phyloP scores from a whole-genome alignment of 129 eudicot species.

The Gnaphalium uliginosum region DNA sequence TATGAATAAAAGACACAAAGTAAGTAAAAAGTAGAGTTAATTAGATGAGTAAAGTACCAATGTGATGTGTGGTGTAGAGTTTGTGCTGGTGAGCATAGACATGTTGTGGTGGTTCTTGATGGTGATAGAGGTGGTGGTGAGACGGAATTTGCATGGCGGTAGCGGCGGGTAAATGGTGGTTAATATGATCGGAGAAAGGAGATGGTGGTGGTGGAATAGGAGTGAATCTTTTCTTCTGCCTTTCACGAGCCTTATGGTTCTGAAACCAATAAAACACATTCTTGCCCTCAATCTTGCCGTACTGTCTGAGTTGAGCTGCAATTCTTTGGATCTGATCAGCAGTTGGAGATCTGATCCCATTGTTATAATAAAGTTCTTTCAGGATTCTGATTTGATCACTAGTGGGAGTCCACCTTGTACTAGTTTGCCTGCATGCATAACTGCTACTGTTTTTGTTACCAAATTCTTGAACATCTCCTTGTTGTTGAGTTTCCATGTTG shows the following conservation, averaged over 20 bases:
- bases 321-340: constrained; percentile 95
- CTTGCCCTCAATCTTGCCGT: constrained; percentile 99
- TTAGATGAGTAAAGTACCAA: constrained; percentile 12
- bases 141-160: constrained; percentile 32
- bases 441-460: constrained; percentile 30
- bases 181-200: constrained; percentile 23
- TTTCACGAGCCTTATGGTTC: constrained; percentile 95
- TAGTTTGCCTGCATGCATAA: constrained; percentile 86
- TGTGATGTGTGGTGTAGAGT: constrained; percentile 44
- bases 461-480: constrained; percentile 24
- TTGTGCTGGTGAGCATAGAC: constrained; percentile 36
- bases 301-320: constrained; percentile 83
- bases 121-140: constrained; percentile 29
- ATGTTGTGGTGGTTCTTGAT: constrained; percentile 31
- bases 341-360: constrained; percentile 85
- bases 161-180: constrained; percentile 37
- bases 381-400: constrained; percentile 87
- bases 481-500: constrained; percentile 35
- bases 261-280: constrained; percentile 99
- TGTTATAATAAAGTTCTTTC: constrained; percentile 94
- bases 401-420: constrained; percentile 96
- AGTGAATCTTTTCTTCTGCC: constrained; percentile 90
- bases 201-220: constrained; percentile 29
- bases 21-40: neutral
- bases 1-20: neutral